A percentile compares a stretch with the other conserved stretches of the same genome.
Conservation (phyloP, 768 basidiomycete species). For the Hortiboletus campestris region DNA sequence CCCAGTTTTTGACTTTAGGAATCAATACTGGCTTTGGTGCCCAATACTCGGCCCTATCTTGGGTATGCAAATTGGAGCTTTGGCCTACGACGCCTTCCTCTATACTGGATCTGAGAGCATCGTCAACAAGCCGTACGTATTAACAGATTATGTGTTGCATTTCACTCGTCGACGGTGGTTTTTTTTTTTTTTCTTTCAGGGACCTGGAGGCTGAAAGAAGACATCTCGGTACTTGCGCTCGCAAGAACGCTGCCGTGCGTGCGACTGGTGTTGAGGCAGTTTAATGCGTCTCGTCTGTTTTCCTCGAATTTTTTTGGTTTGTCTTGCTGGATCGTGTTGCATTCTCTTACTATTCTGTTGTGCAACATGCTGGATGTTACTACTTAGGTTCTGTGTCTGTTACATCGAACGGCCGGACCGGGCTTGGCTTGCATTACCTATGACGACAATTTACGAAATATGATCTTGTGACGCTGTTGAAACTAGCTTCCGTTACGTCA, state of each 20-base stretch:
- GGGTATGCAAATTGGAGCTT: slow-evolving; percentile 53
- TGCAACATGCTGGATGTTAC: neutral
- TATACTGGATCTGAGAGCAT: slow-evolving; percentile 56
- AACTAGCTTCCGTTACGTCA: too few relatives aligned
- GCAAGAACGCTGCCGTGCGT: neutral
- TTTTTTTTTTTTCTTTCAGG: slow-evolving; percentile 7
- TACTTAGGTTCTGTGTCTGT: too few relatives aligned
- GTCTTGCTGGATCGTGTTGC: neutral
- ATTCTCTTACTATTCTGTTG: neutral
- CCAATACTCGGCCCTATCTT: slow-evolving; percentile 57
- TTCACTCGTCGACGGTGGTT: neutral
- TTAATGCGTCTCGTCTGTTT: neutral
- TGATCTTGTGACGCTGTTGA: too few relatives aligned
- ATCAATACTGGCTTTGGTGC: slow-evolving; percentile 77
- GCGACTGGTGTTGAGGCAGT: slow-evolving; percentile 1
- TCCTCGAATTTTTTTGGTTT: neutral
- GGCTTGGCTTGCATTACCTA: too few relatives aligned
- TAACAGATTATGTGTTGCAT: neutral
- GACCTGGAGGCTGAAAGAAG: slow-evolving; percentile 9
- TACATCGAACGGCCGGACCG: too few relatives aligned
- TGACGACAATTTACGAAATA: too few relatives aligned
- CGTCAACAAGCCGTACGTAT: slow-evolving; percentile 50
- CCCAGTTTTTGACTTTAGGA: slow-evolving; percentile 31
- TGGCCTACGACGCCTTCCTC: slow-evolving; percentile 58
- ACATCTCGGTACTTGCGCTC: slow-evolving; percentile 15